phyloP scores from a whole-genome alignment of 2,329 filamentous ascomycete genomes.

The Colletotrichum lentis region DNA sequence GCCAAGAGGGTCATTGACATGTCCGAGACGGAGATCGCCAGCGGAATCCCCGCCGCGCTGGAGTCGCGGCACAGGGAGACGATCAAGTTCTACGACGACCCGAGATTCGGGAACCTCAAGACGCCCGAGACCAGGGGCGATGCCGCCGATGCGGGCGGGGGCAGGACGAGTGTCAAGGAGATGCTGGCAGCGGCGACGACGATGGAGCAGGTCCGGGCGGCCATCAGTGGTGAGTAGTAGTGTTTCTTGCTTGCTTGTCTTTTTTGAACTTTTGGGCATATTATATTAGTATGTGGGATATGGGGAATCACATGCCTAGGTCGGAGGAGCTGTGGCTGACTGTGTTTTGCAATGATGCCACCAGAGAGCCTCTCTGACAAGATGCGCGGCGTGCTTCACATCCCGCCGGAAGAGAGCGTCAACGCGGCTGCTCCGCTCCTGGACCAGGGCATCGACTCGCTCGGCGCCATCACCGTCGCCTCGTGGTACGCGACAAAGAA shows the following conservation, averaged over 20 bases:
- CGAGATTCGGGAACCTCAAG: conserved; percentile 18
- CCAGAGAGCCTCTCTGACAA: conserved; percentile 5
- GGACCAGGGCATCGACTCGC: conserved; percentile 14
- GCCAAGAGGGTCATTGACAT: neutral
- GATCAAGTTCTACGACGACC: conserved; percentile 11
- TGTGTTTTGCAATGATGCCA: neutral
- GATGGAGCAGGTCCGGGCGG: neutral
- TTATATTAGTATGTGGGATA: neutral
- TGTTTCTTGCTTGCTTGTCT: neutral
- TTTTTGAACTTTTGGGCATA: too few relatives aligned
- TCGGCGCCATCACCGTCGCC: conserved; percentile 19
- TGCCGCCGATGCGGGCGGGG: neutral
- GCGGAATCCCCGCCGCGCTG: conserved; percentile 15
- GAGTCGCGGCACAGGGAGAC: neutral
- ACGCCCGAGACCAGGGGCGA: neutral
- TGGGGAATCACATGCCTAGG: too few relatives aligned
- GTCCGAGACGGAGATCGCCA: neutral
- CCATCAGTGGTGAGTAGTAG: conserved; percentile 2
- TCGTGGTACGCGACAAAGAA: neutral
- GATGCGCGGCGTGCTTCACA: conserved; percentile 9
- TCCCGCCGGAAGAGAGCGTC: conserved; percentile 10
- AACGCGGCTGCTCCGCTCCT: conserved; percentile 3
- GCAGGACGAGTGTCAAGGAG: conserved; percentile 9
- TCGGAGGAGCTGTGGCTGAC: neutral
- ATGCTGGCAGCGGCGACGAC: conserved; percentile 1